These are phyloP conservation scores for Malassezia cuniculi DNA, from an alignment of 1,284 basidiomycete genomes.

Conservation along the genomic window DNA sequence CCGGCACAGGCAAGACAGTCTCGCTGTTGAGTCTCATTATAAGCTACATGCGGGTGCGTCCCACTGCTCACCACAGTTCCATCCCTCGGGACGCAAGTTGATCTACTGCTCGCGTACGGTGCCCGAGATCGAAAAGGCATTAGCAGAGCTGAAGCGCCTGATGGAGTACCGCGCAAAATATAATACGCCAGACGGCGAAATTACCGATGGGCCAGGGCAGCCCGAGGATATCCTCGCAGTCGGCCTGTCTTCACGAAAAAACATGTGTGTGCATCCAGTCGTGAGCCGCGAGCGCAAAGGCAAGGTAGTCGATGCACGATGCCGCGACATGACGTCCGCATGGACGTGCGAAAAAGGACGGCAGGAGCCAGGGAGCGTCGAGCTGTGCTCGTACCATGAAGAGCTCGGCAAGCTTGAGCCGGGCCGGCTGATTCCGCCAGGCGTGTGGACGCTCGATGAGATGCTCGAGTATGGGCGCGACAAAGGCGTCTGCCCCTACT, in stretches of 20 bases:
- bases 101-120: conserved; percentile 99
- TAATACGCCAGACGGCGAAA: conserved; percentile 43
- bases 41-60: conserved; percentile 79
- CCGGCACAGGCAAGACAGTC: conserved; percentile 97
- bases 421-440: conserved; percentile 69
- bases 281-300: conserved; percentile 97
- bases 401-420: conserved; percentile 66
- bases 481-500: conserved; percentile 84
- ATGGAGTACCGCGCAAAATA: conserved; percentile 65
- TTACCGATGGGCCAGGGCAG: conserved; percentile 52
- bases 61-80: conserved; percentile 54
- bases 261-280: conserved; percentile 88
- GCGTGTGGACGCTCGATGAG: conserved; percentile 89
- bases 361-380: conserved; percentile 76
- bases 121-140: conserved; percentile 98
- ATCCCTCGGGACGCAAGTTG: conserved; percentile 79
- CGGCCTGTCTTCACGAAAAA: conserved; percentile 88
- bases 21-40: conserved; percentile 90
- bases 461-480: conserved; percentile 77
- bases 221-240: conserved; percentile 64
- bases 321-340: conserved; percentile 83
- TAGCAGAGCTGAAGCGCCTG: conserved; percentile 84
- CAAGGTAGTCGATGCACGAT: conserved; percentile 88
- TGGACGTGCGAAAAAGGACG: conserved; percentile 73
- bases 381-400: conserved; percentile 92